Evolutionary conservation across 768 basidiomycete species (phyloP).

Genomic region (Tylopilus sp.): DNA sequence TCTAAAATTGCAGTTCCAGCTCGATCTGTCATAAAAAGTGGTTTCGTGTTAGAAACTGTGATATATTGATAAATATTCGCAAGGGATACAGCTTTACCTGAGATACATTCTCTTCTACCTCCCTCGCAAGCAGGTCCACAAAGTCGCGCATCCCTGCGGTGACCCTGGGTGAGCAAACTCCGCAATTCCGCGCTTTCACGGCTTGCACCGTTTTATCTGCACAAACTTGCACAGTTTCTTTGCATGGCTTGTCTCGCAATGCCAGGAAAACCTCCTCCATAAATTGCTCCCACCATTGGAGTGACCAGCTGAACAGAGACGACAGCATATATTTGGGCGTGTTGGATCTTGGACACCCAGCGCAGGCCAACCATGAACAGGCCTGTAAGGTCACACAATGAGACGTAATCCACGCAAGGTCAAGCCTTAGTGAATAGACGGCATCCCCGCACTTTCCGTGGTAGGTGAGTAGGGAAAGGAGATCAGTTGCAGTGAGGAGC

Average conservation of each 20-base stretch:
- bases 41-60: no score
- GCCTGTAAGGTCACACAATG: constrained; percentile 8
- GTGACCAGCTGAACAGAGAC: constrained; percentile 2
- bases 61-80: no score
- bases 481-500: constrained; percentile 22
- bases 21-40: constrained; percentile 8
- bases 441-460: constrained; percentile 15
- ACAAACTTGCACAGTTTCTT: neutral
- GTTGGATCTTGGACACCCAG: neutral
- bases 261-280: neutral
- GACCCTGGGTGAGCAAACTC: neutral
- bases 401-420: constrained; percentile 14
- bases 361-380: neutral
- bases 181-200: neutral
- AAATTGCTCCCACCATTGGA: constrained; percentile 23
- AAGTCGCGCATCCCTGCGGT: constrained; percentile 13
- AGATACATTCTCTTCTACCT: constrained; percentile 9
- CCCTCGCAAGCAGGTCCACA: neutral
- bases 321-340: neutral
- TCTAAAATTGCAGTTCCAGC: constrained; percentile 5
- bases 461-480: constrained; percentile 25
- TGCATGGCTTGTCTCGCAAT: neutral
- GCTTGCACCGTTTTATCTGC: constrained; percentile 1
- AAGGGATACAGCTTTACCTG: no score
- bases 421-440: neutral